Evolutionary conservation across 2,329 filamentous ascomycete species (phyloP).

Genomic region (Fusarium napiforme): DNA sequence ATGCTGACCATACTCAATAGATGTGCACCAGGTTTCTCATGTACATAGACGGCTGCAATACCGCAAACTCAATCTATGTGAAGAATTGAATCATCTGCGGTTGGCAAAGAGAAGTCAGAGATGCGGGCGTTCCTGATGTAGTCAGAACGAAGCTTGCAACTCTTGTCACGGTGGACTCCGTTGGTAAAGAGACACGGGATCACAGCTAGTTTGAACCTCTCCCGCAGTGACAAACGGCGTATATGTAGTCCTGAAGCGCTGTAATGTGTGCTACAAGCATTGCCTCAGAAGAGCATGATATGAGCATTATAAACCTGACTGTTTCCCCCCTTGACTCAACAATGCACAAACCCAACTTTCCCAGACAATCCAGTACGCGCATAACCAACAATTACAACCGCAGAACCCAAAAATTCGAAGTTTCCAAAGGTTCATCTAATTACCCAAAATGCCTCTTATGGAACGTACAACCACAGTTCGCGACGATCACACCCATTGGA

Average conservation of each 20-base stretch:
- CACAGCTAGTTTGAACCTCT: rapidly evolving
- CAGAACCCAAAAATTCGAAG: rapidly evolving
- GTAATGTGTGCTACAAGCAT: rapidly evolving
- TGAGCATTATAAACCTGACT: no score
- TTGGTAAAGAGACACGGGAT: neutral
- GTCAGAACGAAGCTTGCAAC: no score
- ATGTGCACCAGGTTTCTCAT: neutral
- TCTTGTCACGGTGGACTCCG: rapidly evolving
- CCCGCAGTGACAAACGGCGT: rapidly evolving
- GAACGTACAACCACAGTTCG: neutral
- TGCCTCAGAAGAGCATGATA: rapidly evolving
- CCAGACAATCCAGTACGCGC: rapidly evolving
- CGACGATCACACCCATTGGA: neutral
- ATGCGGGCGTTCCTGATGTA: rapidly evolving
- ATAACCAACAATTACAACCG: rapidly evolving
- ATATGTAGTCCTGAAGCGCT: rapidly evolving
- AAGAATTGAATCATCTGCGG: rapidly evolving
- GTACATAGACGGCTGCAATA: no score
- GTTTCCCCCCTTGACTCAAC: no score
- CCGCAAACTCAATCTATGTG: rapidly evolving
- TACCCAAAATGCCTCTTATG: neutral
- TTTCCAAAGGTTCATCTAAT: rapidly evolving
- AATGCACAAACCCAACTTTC: rapidly evolving
- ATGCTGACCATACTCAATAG: neutral
- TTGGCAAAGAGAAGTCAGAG: rapidly evolving